Percentiles rank a stretch among this genome's conserved stretches.
These are phyloP conservation scores for Huntiella savannae DNA, from an alignment of 2,329 filamentous ascomycete genomes.

Conservation along the genomic window DNA sequence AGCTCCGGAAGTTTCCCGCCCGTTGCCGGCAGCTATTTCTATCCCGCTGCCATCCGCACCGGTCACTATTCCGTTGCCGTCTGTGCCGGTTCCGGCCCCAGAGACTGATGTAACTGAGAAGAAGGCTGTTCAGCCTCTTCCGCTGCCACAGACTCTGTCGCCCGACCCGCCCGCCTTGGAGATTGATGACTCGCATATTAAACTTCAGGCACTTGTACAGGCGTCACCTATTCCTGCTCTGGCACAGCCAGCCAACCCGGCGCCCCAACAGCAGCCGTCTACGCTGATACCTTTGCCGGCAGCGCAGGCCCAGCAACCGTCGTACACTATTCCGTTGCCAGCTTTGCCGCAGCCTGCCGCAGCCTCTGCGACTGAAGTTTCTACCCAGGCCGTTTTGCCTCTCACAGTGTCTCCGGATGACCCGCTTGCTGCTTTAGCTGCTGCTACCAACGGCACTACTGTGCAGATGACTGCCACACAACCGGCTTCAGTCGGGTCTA, in stretches of 20 bases:
- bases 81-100: background rate
- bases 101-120: background rate
- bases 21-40: background rate
- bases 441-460: background rate
- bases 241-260: background rate
- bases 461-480: background rate
- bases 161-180: background rate
- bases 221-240: conserved; percentile 4
- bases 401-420: background rate
- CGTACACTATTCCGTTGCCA: conserved; percentile 10
- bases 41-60: background rate
- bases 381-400: background rate
- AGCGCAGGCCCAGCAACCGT: background rate
- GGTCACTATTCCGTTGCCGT: background rate
- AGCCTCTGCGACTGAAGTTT: background rate
- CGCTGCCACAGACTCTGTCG: background rate
- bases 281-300: background rate
- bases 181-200: conserved; percentile 5
- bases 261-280: background rate
- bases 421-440: conserved; percentile 2
- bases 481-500: background rate
- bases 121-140: background rate
- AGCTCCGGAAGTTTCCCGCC: no score
- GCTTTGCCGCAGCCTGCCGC: background rate
- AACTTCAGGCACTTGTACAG: conserved; percentile 8